Base-by-base conservation (phyloP, 805 yeast genomes). In the Candida berthetii region DNA sequence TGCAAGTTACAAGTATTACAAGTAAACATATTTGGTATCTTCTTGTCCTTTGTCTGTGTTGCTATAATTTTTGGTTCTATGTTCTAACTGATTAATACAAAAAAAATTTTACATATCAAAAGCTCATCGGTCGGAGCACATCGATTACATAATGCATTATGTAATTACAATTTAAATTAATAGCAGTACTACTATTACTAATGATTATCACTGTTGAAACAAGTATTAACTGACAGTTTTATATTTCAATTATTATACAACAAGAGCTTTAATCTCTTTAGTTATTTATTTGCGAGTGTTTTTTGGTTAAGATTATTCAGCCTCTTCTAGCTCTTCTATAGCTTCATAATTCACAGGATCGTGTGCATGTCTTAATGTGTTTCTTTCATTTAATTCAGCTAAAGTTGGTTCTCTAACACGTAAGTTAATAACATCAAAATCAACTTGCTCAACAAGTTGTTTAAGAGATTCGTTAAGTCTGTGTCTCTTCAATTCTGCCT, bases 1-100 rank as follows among this genome's bases (percentile, higher is more conserved):
- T 80, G 81, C 48, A 91, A 71, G 22, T 78, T 81, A 62, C 99
- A 93, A 19, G 96, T 82, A 60, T 89, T 86, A 70, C 99, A 93
- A 7, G 98, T 89, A 54, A 62, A 69, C 49, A 48, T 19, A 10
- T 19, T 24, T 22, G 28, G 5, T 27, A 27, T 9, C 8, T 13
- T 27, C n/a, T 13, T 27, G 29, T 10, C 8, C 4, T 27, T 27
- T 27, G n/a, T 27, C n/a, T 9, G 4, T 13, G 5, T 13, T 27
- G 29, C n/a, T 9, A 9, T 27, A 11, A 5, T 27, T 22, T 7
- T 7, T 22, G 9, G 9, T 22, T 22, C 9, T 7, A n/a, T n/a
- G n/a, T n/a, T 22, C 25, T 22, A 9, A 22, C 9, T 27, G n/a
- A 27, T 27, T 27, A 13, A 27, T 11, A 13, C 4, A 13, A 27